Base-by-base conservation (phyloP, 2,329 filamentous ascomycete genomes). In the Plectosphaerella cucumerina region DNA sequence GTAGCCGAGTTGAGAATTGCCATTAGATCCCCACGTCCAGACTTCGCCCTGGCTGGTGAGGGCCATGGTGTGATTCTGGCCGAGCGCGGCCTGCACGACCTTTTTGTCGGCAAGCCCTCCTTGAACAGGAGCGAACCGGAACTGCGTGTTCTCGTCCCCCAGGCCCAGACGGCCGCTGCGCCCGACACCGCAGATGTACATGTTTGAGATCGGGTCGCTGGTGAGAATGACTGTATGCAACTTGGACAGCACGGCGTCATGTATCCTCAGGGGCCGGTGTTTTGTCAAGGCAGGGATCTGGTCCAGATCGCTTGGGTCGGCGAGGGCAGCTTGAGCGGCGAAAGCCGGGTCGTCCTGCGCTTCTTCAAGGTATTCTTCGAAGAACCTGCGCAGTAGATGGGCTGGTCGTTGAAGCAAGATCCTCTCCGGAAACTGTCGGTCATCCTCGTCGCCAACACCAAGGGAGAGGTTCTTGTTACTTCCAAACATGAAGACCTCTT, bases 381-480 rank as follows among this genome's bases (percentile, higher is more conserved):
- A 84, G 58, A 96, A 89, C 44, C 84, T 78, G 47, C 82, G 80
- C 14, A 96, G 67, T 2, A 97, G 75, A 62, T 90, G 84, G 21
- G 89, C 85, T 0, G 94, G 90, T 15, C 93, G 84, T 50, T 84
- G 81, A 33, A 97, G 69, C 31, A 78, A 74, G 11, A 97, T 84
- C 10, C 90, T 87, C 65, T 97, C 94, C 0, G 94, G 94, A 61
- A 87, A 96, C 57, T 97, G 92, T 3, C 94, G 85, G 64, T 99
- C 93, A 65, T 97, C 91, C 61, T 95, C 87, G 63, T 99, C 92
- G n/a, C 92, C 92, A 53, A 97, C 86, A 1, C 94, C 94, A 20
- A 99, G 80, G 0, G 89, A 94, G 10, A 96, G 71, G 59, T 99
- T 99, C 63, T 94, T 95, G 70, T 97, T 99, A 69, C 92, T 97